A percentile compares a stretch with the other conserved stretches of the same genome.
Evolutionary conservation across 345 rosid genomes (phyloP).

Genomic region (Salix viminalis): DNA sequence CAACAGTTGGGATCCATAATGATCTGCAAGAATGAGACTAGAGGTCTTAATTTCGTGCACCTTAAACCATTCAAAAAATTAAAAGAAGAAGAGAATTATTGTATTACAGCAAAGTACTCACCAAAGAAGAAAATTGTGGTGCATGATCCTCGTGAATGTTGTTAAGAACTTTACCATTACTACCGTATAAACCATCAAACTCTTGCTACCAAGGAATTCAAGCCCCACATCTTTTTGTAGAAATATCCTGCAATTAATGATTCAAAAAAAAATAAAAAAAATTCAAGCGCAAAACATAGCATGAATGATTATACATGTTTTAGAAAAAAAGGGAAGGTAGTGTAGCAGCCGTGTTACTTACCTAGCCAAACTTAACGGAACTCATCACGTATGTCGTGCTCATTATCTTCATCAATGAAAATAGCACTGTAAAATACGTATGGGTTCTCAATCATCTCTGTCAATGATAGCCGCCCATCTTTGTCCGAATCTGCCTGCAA

Average conservation of each 20-base stretch:
- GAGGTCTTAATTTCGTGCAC: background rate
- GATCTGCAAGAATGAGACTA: background rate
- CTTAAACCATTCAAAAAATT: background rate
- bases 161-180: background rate
- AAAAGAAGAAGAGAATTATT: background rate
- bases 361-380: slow-evolving; percentile 50
- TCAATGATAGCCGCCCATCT: slow-evolving; percentile 69
- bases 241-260: background rate
- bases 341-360: background rate
- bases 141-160: background rate
- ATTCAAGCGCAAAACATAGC: background rate
- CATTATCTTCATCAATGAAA: slow-evolving; percentile 71
- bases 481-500: slow-evolving; percentile 85
- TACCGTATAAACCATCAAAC: background rate
- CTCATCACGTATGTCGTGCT: slow-evolving; percentile 69
- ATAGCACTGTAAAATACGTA: slow-evolving; percentile 91
- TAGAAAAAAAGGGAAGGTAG: no score
- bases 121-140: background rate
- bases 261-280: background rate
- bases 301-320: background rate
- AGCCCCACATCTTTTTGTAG: background rate
- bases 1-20: background rate
- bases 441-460: slow-evolving; percentile 89
- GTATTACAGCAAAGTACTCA: background rate
- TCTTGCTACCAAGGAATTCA: background rate